These are phyloP conservation scores for Tetrastigma voinierianum DNA, from an alignment of 164 flowering plant genomes.

Conservation along the genomic window DNA sequence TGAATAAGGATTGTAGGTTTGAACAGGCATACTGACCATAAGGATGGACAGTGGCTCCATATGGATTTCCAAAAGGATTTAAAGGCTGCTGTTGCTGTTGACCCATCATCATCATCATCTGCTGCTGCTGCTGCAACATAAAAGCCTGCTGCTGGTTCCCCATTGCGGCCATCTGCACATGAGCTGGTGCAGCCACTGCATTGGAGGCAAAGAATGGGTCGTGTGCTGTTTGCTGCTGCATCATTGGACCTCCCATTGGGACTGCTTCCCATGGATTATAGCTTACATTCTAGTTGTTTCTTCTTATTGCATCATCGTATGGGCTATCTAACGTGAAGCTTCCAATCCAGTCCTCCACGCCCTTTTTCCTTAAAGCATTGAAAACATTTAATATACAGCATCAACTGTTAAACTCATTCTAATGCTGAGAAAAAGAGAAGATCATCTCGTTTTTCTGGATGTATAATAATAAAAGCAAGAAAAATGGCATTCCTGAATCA, in stretches of 20 bases:
- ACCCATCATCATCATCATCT: slow-evolving; percentile 52
- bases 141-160: slow-evolving; percentile 68
- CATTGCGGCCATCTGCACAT: slow-evolving; percentile 73
- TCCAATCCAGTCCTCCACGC: slow-evolving; percentile 91
- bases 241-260: slow-evolving; percentile 38
- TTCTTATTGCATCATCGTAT: slow-evolving; percentile 77
- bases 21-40: slow-evolving; percentile 62
- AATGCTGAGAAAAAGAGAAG: neutral
- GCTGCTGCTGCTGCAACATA: slow-evolving; percentile 63
- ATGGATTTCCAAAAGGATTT: slow-evolving; percentile 61
- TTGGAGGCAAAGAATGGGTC: slow-evolving; percentile 76
- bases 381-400: neutral
- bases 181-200: slow-evolving; percentile 48
- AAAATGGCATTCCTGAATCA: too few species aligned
- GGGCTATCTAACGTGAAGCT: slow-evolving; percentile 76
- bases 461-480: too few species aligned
- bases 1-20: slow-evolving; percentile 60
- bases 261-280: slow-evolving; percentile 81
- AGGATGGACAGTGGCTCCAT: slow-evolving; percentile 40
- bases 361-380: slow-evolving; percentile 21
- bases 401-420: too few species aligned
- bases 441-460: neutral
- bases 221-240: slow-evolving; percentile 48
- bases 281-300: slow-evolving; percentile 58
- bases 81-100: slow-evolving; percentile 41